A percentile compares a stretch with the other conserved stretches of the same genome.
These are phyloP conservation scores for Zoysia matrella DNA, from an alignment of 202 grass and related monocot genomes.

Conservation along the genomic window DNA sequence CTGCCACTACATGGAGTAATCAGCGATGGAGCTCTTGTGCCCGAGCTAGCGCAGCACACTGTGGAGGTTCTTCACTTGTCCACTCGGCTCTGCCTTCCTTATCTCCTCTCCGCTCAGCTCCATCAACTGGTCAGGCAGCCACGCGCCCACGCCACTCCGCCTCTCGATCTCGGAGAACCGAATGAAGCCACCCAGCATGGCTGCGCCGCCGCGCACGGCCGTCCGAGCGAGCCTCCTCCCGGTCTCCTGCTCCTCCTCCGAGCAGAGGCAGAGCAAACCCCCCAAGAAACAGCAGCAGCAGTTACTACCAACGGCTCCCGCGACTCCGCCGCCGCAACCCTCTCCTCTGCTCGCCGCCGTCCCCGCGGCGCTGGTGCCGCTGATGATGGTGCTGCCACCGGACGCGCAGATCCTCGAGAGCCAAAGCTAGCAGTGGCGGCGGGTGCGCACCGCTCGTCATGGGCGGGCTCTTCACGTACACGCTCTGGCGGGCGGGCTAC, in stretches of 20 bases:
- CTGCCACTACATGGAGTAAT: no score
- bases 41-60: no score
- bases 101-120: neutral
- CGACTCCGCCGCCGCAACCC: neutral
- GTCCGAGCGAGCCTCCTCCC: slow-evolving; percentile 18
- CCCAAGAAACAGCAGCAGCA: neutral
- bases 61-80: neutral
- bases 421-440: slow-evolving; percentile 51
- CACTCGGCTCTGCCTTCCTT: slow-evolving; percentile 6
- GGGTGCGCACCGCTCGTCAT: slow-evolving; percentile 79
- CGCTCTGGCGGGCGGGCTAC: slow-evolving; percentile 83
- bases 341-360: neutral
- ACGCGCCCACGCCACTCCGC: neutral
- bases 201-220: slow-evolving; percentile 34
- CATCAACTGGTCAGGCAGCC: neutral
- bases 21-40: no score
- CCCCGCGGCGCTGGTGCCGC: neutral
- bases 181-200: neutral
- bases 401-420: slow-evolving; percentile 85
- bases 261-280: neutral
- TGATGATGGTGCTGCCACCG: slow-evolving; percentile 20
- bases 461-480: slow-evolving; percentile 86
- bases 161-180: neutral
- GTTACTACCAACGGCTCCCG: neutral
- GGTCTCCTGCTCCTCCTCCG: slow-evolving; percentile 23